Base-by-base conservation (phyloP, 768 basidiomycete species). In the Calocybe cyanea region DNA sequence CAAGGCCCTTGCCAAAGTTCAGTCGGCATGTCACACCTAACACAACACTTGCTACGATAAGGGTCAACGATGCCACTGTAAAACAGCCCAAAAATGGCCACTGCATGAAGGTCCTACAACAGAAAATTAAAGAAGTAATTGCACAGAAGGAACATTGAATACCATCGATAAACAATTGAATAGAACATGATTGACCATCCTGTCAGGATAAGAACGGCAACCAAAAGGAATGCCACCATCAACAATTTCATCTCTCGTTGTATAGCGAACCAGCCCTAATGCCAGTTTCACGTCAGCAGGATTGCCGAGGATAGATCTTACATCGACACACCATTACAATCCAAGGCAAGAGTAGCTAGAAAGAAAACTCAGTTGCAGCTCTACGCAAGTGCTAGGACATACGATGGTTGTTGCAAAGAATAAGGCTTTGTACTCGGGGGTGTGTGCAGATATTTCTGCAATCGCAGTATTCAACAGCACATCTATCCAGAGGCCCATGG, bases 401-500 rank as follows among this genome's bases (percentile, higher is more conserved):
- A 78, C 77, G 19, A 75, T 51, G 2, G 65, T 62, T 2, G 75
- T 77, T 38, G 58, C 43, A 34, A 78, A 70, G 52, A 77, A 72
- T 9, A 71, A 40, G 0, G 61, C 77, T 43, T 72, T 52, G 50
- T 81, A 81, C 2, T 71, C 32, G 0, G 23, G 10, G 0, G 66
- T 71, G 41, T 76, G 72, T 2, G 41, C 43, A 0, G 76, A 74
- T 7, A 81, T 68, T 0, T 50, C 24, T 2, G 55, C 61, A 36
- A 83, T 71, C 11, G 68, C 60, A 5, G 77, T 75, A 41, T 72
- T 70, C 24, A 71, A 47, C 20, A 83, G 66, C 40, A 78, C 68
- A 55, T 80, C 75, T 25, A 76, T 60, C 80, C 81, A 83, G 6
- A 83, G 70, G 24, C 70, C 71, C 59, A 75, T 73, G 5, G 72